Evolutionary conservation across 495 filamentous ascomycete species (phyloP).

Genomic region (Podospora appendiculata): DNA sequence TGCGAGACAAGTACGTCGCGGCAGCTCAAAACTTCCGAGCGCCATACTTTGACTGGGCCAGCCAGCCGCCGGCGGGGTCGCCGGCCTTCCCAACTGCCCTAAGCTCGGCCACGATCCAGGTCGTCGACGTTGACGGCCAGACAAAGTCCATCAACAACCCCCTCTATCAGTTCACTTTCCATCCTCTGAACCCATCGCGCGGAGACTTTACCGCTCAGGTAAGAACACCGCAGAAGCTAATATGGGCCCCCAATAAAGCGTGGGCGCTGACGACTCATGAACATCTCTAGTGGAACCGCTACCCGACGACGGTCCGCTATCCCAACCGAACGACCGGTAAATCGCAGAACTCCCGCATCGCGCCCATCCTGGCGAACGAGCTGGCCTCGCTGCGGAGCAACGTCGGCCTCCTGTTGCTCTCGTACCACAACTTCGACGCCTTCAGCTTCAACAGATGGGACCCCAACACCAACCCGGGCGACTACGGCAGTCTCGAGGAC

Average conservation of each 20-base stretch:
- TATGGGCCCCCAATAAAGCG: neutral
- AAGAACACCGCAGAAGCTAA: neutral
- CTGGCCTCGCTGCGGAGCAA: constrained; percentile 30
- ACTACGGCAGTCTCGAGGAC: constrained; percentile 51
- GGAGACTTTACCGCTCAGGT: constrained; percentile 14
- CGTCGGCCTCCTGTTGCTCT: constrained; percentile 48
- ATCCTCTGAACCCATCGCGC: constrained; percentile 15
- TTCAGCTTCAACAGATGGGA: constrained; percentile 53
- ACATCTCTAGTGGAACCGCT: constrained; percentile 14
- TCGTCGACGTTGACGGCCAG: constrained; percentile 29
- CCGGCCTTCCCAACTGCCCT: constrained; percentile 22
- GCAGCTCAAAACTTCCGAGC: constrained; percentile 43
- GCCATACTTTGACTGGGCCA: constrained; percentile 54
- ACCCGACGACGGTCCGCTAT: constrained; percentile 16
- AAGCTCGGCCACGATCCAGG: constrained; percentile 25
- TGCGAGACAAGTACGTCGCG: constrained; percentile 30
- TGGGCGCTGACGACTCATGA: neutral
- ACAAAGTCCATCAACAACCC: constrained; percentile 25
- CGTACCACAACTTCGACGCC: constrained; percentile 46
- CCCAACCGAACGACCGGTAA: constrained; percentile 8
- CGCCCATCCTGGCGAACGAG: constrained; percentile 37
- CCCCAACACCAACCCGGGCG: constrained; percentile 20
- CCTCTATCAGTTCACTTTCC: constrained; percentile 28
- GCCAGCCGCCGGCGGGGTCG: constrained; percentile 16
- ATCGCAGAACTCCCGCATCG: constrained; percentile 37